These are phyloP conservation scores for Amauroascus niger DNA, from an alignment of 2,329 filamentous ascomycete species.

Conservation along the genomic window DNA sequence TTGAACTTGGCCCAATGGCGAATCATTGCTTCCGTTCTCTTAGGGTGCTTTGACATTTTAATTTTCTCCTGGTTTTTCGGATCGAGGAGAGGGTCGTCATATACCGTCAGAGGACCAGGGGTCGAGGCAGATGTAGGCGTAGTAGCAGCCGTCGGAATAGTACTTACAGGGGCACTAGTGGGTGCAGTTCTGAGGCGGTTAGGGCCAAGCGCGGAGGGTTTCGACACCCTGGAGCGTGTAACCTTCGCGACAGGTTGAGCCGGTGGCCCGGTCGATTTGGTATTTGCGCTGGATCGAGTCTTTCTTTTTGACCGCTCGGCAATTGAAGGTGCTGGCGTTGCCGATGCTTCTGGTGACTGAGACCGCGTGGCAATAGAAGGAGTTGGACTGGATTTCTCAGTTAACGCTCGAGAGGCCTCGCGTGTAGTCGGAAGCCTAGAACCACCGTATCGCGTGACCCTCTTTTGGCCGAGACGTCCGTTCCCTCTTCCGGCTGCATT, in stretches of 20 bases:
- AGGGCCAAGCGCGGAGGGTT: conserved; percentile 10
- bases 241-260: neutral
- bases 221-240: conserved; percentile 1
- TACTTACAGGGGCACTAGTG: neutral
- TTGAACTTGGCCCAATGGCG: conserved; percentile 39
- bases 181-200: conserved; percentile 4
- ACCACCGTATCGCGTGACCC: conserved; percentile 15
- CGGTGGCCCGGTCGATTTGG: neutral
- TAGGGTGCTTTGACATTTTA: conserved; percentile 37
- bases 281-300: conserved; percentile 9
- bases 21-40: conserved; percentile 38
- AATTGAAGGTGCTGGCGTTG: conserved; percentile 9
- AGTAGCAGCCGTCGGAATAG: conserved; percentile 6
- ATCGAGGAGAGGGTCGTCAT: conserved; percentile 19
- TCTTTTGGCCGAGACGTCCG: conserved; percentile 7
- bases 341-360: conserved; percentile 14
- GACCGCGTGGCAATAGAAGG: conserved; percentile 11
- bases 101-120: conserved; percentile 17
- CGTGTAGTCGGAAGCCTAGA: conserved; percentile 12
- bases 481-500: conserved; percentile 6
- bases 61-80: conserved; percentile 28
- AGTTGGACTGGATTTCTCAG: conserved; percentile 14
- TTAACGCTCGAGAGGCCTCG: conserved; percentile 15
- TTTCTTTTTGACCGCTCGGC: conserved; percentile 25
- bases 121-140: conserved; percentile 12